Base-by-base conservation (phyloP, 257 asterid genomes). In the Striga asiatica region DNA sequence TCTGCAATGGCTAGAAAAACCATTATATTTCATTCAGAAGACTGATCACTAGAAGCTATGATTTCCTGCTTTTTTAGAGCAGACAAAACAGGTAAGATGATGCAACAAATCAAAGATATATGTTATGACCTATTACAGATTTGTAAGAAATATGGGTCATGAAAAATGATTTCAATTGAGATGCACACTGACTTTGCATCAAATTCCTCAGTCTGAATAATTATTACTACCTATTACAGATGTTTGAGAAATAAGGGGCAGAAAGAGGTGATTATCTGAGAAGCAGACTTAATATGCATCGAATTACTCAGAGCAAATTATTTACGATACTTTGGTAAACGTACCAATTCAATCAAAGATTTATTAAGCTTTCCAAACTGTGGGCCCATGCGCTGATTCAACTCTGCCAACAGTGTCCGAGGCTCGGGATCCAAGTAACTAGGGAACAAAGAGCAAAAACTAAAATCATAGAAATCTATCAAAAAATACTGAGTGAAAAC, bases 381-480 rank as follows among this genome's bases (percentile, higher is more conserved):
- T 27, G 95, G 99, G 63, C 83, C 94, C 99, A 92, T 92, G 58
- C 78, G 84, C 58, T 67, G 71, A 75, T 92, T 88, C 81, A 92
- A 69, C 74, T 84, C 97, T 8, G 88, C 80, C 84, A 92, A 65
- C 62, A 88, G 72, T 14, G 82, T 59, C 23, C 45, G 71, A 17
- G 99, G 94, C 66, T 88, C 89, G 43, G 99, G 99, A 70, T 84
- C 66, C 80, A 92, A 71, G 77, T 79, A 92, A 34, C 99, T 92
- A 48, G 48, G 55, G 60, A 47, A 65, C 32, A 41, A 54, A 61
- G 23, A 62, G 71, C 37, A 16, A 49, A 50, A n/a, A 54, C 54
- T 50, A 70, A n/a, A 56, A 17, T 41, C 38, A 54, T 24, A 54
- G 51, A 32, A 60, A 34, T 51, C 52, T 18, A 46, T 37, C 31